Percentiles rank a stretch among this genome's conserved stretches.
Conservation (phyloP, 2,329 filamentous ascomycete species). For the Claviceps sp. region DNA sequence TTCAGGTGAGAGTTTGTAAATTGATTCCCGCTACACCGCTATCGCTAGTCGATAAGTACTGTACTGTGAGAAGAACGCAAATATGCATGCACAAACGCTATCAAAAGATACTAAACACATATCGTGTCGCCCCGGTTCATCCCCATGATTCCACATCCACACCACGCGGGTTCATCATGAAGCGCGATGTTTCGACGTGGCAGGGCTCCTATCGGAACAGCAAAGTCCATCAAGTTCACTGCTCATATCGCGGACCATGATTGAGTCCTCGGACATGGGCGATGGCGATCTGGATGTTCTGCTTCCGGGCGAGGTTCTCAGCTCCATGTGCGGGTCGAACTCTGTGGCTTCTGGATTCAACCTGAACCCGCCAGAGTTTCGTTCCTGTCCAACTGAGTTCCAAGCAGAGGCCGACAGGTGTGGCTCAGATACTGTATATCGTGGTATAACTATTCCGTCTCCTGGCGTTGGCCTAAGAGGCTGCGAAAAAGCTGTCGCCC, state of each 20-base stretch:
- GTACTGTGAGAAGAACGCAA: neutral
- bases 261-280: neutral
- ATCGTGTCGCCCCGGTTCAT: neutral
- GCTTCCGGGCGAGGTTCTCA: neutral
- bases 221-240: neutral
- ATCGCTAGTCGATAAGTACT: neutral
- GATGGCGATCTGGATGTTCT: neutral
- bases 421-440: neutral
- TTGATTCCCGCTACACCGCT: neutral
- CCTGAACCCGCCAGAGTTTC: neutral
- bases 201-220: neutral
- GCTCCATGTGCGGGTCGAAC: constrained; percentile 2
- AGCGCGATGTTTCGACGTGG: neutral
- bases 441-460: neutral
- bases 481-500: neutral
- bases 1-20: neutral
- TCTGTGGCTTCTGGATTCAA: constrained; percentile 6
- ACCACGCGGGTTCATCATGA: neutral
- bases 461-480: constrained; percentile 5
- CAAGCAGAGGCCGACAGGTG: neutral
- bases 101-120: neutral
- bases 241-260: neutral
- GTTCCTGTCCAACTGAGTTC: neutral
- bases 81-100: neutral
- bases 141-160: neutral